A percentile compares a stretch with the other conserved stretches of the same genome.
These are phyloP conservation scores for Annulohypoxylon moriforme DNA, from an alignment of 495 filamentous ascomycete genomes.

Conservation along the genomic window DNA sequence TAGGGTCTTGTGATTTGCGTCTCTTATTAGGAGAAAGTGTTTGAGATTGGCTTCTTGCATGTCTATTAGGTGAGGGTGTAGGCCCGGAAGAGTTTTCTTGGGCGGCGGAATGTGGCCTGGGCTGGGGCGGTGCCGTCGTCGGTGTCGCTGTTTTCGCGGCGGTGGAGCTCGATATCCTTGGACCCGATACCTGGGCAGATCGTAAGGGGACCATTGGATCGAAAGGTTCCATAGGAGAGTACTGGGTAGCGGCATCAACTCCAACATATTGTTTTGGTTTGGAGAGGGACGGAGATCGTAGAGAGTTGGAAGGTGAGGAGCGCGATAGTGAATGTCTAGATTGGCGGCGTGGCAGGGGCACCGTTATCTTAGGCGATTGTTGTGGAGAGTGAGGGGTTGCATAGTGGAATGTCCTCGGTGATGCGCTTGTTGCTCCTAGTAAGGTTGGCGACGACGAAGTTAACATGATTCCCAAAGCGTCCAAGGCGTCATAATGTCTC, in stretches of 20 bases:
- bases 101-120: constrained; percentile 52
- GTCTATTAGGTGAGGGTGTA: constrained; percentile 54
- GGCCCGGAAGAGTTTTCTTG: constrained; percentile 22
- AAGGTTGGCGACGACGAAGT: constrained; percentile 57
- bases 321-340: constrained; percentile 53
- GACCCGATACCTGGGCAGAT: constrained; percentile 47
- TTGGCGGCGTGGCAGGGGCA: constrained; percentile 58
- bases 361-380: constrained; percentile 58
- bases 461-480: constrained; percentile 59
- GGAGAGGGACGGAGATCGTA: constrained; percentile 51
- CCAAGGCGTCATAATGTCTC: constrained; percentile 45
- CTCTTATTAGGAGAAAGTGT: constrained; percentile 58
- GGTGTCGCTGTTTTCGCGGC: constrained; percentile 33
- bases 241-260: constrained; percentile 68
- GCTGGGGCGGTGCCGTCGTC: constrained; percentile 42
- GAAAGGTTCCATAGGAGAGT: constrained; percentile 64
- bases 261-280: constrained; percentile 60
- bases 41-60: constrained; percentile 44
- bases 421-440: constrained; percentile 55
- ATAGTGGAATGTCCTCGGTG: constrained; percentile 62
- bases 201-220: constrained; percentile 51
- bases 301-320: constrained; percentile 50
- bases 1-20: constrained; percentile 61
- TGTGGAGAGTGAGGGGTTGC: constrained; percentile 56
- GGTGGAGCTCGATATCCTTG: constrained; percentile 44